Evolutionary conservation across 768 basidiomycete species (phyloP).

Genomic region (Tulasnella calospora): DNA sequence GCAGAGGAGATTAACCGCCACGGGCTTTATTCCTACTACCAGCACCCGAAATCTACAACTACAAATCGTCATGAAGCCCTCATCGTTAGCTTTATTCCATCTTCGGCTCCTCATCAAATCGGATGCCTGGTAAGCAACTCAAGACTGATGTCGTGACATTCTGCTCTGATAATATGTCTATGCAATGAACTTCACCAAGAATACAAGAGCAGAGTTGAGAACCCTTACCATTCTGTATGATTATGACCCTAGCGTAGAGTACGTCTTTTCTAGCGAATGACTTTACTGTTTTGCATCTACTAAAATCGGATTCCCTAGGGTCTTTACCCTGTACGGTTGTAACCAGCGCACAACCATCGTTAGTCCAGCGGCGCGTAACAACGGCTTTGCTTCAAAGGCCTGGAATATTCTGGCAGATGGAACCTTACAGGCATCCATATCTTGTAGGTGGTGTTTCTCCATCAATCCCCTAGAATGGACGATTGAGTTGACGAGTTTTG

Average conservation of each 20-base stretch:
- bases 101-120: background rate
- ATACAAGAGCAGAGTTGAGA: background rate
- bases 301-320: background rate
- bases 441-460: background rate
- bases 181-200: background rate
- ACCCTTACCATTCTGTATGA: background rate
- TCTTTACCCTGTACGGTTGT: background rate
- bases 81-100: background rate
- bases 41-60: background rate
- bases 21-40: background rate
- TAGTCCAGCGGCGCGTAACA: background rate
- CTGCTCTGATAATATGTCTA: background rate
- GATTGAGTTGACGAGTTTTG: background rate
- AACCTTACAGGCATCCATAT: background rate
- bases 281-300: background rate
- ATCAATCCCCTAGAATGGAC: background rate
- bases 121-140: background rate
- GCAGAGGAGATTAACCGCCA: background rate
- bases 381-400: background rate
- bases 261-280: background rate
- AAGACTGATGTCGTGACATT: background rate
- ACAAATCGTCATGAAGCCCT: background rate
- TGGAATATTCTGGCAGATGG: background rate
- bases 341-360: no score
- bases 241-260: background rate